Base-by-base conservation (phyloP, 352 stramenopile genomes). In the Phytophthora cryptogea region DNA sequence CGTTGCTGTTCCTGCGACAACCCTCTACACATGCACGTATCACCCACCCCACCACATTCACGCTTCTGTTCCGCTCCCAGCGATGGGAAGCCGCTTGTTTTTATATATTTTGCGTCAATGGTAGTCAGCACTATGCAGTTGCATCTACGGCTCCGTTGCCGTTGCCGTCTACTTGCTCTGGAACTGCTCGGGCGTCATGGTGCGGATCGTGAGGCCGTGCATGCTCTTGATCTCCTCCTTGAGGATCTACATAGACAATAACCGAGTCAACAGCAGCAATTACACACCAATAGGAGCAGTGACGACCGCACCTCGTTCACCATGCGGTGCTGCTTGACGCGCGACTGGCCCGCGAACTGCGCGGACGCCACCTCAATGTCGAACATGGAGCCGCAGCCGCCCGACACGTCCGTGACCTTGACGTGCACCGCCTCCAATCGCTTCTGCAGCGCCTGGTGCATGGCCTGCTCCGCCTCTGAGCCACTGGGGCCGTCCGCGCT, bases 331-430 rank as follows among this genome's bases (percentile, higher is more conserved):
- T 96, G 88, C 71, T 92, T 90, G 65, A 96, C 81, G 61, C 85
- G 88, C 60, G 76, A 83, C 64, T 95, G 80, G 20, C 86, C 86
- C 3, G 66, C 67, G 28, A 96, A 96, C 37, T 82, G 73, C 30
- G 83, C 54, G 14, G 89, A 96, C 31, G 77, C 83, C 17, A 96
- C 85, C 56, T 95, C 80, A 36, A 96, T 79, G 59, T 96, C 76
- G 65, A 89, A 96, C 84, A 95, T 95, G 60, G 84, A 88, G 54
- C 89, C 89, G 56, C 89, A 96, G 53, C 89, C 89, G 52, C 89
- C 89, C 14, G 88, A 95, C 26, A 96, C 85, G 67, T 96, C 88
- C 20, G 80, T 74, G 23, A 96, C 86, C 44, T 90, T 89, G 47
- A 95, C 86, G 67, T 95, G 78, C 40, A 80, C 76, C 16, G 88